A percentile compares a stretch with the other conserved stretches of the same genome.
These are phyloP conservation scores for Aurinia saxatilis DNA, from an alignment of 345 rosid species.

Conservation along the genomic window DNA sequence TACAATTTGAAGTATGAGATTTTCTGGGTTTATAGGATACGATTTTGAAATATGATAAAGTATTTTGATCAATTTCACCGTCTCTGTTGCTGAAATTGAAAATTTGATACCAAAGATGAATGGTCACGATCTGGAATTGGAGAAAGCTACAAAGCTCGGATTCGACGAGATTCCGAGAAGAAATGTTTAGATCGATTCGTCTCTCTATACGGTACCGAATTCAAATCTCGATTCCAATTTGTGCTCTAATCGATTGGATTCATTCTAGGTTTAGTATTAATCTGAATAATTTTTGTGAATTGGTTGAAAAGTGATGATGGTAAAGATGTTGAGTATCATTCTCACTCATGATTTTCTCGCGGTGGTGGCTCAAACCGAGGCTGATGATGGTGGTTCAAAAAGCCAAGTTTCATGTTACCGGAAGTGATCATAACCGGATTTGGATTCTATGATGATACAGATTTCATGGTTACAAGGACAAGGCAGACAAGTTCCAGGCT, in stretches of 20 bases:
- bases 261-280: background rate
- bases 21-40: too few relatives aligned
- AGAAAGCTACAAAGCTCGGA: conserved; percentile 56
- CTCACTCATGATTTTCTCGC: conserved; percentile 80
- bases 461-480: conserved; percentile 16
- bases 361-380: conserved; percentile 49
- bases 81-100: background rate
- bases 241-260: background rate
- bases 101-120: too few relatives aligned
- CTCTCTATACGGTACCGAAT: too few relatives aligned
- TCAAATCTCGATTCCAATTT: background rate
- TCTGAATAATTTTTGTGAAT: background rate
- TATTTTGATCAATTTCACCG: too few relatives aligned
- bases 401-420: conserved; percentile 31
- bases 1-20: too few relatives aligned
- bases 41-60: too few relatives aligned
- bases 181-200: conserved; percentile 58
- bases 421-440: conserved; percentile 38
- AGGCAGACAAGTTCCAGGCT: conserved; percentile 13
- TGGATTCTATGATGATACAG: conserved; percentile 37
- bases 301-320: conserved; percentile 58
- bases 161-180: conserved; percentile 53
- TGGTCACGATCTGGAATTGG: too few relatives aligned
- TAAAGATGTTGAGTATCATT: conserved; percentile 69
- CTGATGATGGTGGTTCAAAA: background rate